phyloP scores from a whole-genome alignment of 345 rosid genomes.

The Bruguiera parviflora region DNA sequence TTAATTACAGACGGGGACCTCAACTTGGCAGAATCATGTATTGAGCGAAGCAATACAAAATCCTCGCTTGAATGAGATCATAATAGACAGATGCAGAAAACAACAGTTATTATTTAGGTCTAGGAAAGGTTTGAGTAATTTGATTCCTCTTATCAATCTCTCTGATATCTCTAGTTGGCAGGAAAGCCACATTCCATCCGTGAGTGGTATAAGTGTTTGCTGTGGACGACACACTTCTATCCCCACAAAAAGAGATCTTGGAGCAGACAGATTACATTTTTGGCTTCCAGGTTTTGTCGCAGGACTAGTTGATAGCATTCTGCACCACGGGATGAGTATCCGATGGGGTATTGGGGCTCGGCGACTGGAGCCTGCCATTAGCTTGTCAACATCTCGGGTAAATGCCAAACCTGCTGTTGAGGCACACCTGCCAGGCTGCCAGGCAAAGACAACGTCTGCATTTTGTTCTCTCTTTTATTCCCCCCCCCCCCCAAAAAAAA shows the following conservation, averaged over 20 bases:
- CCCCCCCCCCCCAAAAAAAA: too few relatives aligned
- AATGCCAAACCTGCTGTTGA: conserved; percentile 19
- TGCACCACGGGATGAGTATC: conserved; percentile 31
- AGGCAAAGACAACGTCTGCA: conserved; percentile 3
- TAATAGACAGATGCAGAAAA: too few relatives aligned
- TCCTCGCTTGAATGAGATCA: too few relatives aligned
- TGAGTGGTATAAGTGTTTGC: conserved; percentile 28
- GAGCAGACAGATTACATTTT: too few relatives aligned
- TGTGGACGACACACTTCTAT: neutral
- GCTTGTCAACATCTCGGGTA: conserved; percentile 21
- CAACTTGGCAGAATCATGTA: too few relatives aligned
- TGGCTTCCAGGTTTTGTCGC: neutral
- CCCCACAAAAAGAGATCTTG: neutral
- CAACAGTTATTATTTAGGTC: neutral
- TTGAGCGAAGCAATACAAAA: too few relatives aligned
- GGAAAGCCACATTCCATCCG: conserved; percentile 33
- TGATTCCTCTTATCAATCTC: conserved; percentile 9
- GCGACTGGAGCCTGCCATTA: conserved; percentile 4
- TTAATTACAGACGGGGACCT: too few relatives aligned
- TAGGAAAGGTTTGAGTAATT: neutral
- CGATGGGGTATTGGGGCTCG: conserved; percentile 33
- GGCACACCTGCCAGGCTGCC: neutral
- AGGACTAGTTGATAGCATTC: neutral
- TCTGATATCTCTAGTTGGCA: neutral
- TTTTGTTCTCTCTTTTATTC: neutral